Evolutionary conservation across 2,329 filamentous ascomycete species (phyloP), one percentile per base, ranked within the genome.

Genomic region (Exophiala phaeomuriformis): DNA sequence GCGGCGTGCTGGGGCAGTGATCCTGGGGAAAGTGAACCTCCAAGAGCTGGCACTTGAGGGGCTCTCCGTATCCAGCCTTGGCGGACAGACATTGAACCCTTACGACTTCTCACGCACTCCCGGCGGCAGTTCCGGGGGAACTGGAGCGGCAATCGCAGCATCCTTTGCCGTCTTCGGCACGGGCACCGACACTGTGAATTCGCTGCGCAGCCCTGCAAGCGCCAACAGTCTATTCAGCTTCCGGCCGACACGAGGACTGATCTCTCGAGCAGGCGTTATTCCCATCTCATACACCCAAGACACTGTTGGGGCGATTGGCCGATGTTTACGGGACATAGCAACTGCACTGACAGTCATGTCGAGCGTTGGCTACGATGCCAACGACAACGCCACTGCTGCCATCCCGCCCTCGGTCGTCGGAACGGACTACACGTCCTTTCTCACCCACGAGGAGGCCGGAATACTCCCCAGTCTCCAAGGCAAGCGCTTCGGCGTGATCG

Each of bases 1-100:
- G 7, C 71, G 73, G 9, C 61, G 66, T 1, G 75, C 77, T 3
- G 80, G 80, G 2, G 80, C 77, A 1, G 69, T 83, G 3, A 77
- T 83, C 45, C 69, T 84, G 2, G 80, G 78, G 33, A 84, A 83
- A 63, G 72, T 76, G 0, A 83, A 82, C 57, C 66, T 84, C 28
- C 81, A 85, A 60, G 81, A 84, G 64, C 70, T 85, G 47, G 82
- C 82, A 0, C 69, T 85, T 0, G 81, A 85, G 62, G 83, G 82
- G 0, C 70, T 84, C 37, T 77, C 76, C 1, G 80, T 83, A 1
- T 84, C 81, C 0, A 83, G 79, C 0, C 64, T 83, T 0, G 81
- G 80, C 8, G 82, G 83, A 0, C 83, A 86, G 66, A 84, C 82
- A 0, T 64, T 79, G 56, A 85, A 85, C 64, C 81, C 83, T 0